Evolutionary conservation across 2,329 filamentous ascomycete genomes (phyloP), one percentile per base, ranked within the genome.

Genomic region (Chaetomium strumarium): DNA sequence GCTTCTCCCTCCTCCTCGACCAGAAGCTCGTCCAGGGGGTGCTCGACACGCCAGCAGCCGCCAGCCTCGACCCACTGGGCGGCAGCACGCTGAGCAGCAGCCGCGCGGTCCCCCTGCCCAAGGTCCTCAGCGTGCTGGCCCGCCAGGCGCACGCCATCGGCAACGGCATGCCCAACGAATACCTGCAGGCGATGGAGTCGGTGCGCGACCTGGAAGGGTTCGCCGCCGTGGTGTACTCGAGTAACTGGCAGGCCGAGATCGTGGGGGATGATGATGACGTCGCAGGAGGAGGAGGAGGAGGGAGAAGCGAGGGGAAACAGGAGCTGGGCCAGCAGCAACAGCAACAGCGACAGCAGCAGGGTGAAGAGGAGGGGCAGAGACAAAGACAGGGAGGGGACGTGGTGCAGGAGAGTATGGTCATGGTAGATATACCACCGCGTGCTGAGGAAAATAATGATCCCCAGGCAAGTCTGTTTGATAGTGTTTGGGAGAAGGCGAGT

Each of bases 101-200:
- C 43, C 72, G 76, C 29, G 79, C 72, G 14, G 74, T 83, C n/a
- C 68, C 80, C 33, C 79, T 99, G 38, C 93, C 93, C 43, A 95
- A 89, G 69, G 85, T 95, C 49, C 76, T 99, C 34, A 95, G 92
- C 2, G 86, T 95, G 6, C 80, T 97, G 62, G 93, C 90, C 37
- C 83, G 90, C 60, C 91, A 99, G 72, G 92, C 92, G 5, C 91
- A 96, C 68, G 79, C 77, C 49, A 95, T 99, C 60, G 92, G 91
- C 48, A 85, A 86, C 63, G 88, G 88, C 24, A 79, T 81, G 70
- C 83, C 78, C 52, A 89, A 80, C 68, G 84, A 79, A 72, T 87
- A 87, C 65, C 75, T 87, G 31, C 78, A 83, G 62, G 81, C 84
- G 37, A 89, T 95, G 77, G 89, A 95, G 69, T 70, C 77, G 49